A percentile compares a stretch with the other conserved stretches of the same genome.
Evolutionary conservation across 2,329 filamentous ascomycete species (phyloP).

Genomic region (Rugonectria rugulosa): DNA sequence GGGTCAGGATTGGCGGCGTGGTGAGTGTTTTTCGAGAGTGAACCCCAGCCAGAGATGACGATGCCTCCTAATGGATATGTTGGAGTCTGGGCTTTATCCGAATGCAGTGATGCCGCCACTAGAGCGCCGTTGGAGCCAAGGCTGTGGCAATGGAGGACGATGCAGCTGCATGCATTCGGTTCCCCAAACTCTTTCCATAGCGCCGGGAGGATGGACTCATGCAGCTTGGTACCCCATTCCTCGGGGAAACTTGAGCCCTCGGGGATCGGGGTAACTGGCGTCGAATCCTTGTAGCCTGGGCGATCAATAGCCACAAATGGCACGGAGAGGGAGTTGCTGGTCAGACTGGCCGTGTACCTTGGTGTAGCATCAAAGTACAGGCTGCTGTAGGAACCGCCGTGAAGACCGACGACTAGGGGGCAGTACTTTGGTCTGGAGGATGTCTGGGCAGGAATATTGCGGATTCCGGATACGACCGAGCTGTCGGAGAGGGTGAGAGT

Average conservation of each 20-base stretch:
- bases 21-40: constrained; percentile 22
- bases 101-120: constrained; percentile 26
- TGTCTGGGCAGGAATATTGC: constrained; percentile 19
- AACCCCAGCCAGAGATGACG: constrained; percentile 27
- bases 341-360: constrained; percentile 19
- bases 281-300: constrained; percentile 27
- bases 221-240: constrained; percentile 25
- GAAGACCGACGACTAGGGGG: constrained; percentile 30
- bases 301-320: constrained; percentile 34
- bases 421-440: constrained; percentile 15
- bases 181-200: constrained; percentile 27
- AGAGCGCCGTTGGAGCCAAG: constrained; percentile 28
- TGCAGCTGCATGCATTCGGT: constrained; percentile 25
- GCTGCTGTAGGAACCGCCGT: constrained; percentile 31
- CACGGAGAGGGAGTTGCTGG: constrained; percentile 25
- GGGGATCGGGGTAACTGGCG: constrained; percentile 21
- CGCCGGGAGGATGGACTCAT: constrained; percentile 27
- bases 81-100: not conserved
- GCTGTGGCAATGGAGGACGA: constrained; percentile 30
- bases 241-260: constrained; percentile 28
- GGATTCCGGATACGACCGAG: constrained; percentile 24
- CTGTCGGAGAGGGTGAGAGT: constrained; percentile 21
- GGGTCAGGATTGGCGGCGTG: constrained; percentile 15
- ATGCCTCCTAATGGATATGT: constrained; percentile 29
- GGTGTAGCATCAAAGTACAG: constrained; percentile 31